Conservation (phyloP, 116 monocot species). For the Iris pallida region DNA sequence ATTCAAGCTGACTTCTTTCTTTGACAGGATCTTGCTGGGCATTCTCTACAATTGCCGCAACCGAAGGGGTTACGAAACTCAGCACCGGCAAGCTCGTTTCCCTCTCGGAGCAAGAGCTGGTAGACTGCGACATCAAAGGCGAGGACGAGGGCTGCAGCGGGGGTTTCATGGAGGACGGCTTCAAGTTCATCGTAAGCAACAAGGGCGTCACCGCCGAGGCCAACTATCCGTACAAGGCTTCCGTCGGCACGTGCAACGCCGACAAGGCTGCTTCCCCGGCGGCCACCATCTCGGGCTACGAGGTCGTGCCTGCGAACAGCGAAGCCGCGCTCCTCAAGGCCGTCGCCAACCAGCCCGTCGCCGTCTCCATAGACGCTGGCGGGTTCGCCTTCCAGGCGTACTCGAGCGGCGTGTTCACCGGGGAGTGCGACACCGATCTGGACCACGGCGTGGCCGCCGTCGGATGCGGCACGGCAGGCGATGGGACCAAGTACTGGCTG, state of each 20-base stretch:
- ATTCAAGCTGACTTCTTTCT: too few relatives aligned
- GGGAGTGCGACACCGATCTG: conserved; percentile 18
- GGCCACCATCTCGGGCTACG: conserved; percentile 10
- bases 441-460: conserved; percentile 21
- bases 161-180: conserved; percentile 15
- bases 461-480: conserved; percentile 7
- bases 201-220: background rate
- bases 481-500: conserved; percentile 38
- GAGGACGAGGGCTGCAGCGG: conserved; percentile 18
- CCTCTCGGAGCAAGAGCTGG: conserved; percentile 20
- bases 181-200: background rate
- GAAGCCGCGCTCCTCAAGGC: conserved; percentile 24
- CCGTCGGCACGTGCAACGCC: conserved; percentile 12
- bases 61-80: conserved; percentile 10
- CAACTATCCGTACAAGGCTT: background rate
- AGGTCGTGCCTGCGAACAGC: conserved; percentile 16
- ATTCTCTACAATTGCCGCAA: conserved; percentile 7
- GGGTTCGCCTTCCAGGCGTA: conserved; percentile 15
- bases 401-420: conserved; percentile 16
- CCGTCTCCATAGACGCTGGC: conserved; percentile 18
- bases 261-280: background rate
- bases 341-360: conserved; percentile 21
- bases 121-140: conserved; percentile 28
- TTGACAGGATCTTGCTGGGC: conserved; percentile 6
- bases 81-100: conserved; percentile 12